A percentile compares a stretch with the other conserved stretches of the same genome.
These are phyloP conservation scores for Penicillium roqueforti DNA, from an alignment of 495 filamentous ascomycete genomes.

Conservation along the genomic window DNA sequence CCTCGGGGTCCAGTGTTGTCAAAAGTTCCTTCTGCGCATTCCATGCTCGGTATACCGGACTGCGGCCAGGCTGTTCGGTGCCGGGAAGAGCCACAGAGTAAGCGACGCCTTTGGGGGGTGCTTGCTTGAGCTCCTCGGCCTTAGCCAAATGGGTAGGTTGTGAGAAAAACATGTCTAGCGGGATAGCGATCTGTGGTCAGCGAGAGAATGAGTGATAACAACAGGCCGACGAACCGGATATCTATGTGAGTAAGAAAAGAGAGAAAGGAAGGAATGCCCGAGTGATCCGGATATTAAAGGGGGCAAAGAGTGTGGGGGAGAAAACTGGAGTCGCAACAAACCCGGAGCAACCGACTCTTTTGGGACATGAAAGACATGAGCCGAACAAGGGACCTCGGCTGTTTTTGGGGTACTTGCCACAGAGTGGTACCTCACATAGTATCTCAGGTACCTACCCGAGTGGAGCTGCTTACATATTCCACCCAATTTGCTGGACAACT, in stretches of 20 bases:
- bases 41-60: conserved; percentile 79
- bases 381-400: conserved; percentile 10
- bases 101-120: conserved; percentile 43
- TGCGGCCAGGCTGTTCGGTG: conserved; percentile 67
- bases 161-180: conserved; percentile 38
- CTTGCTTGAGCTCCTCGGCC: conserved; percentile 39
- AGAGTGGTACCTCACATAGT: background rate
- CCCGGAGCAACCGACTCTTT: conserved; percentile 21
- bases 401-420: conserved; percentile 6
- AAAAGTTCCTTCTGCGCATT: conserved; percentile 66
- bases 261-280: background rate
- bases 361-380: conserved; percentile 9
- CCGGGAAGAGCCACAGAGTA: conserved; percentile 66
- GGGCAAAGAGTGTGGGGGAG: conserved; percentile 12
- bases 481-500: conserved; percentile 2
- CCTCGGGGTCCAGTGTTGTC: conserved; percentile 68
- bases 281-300: background rate
- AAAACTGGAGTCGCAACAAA: conserved; percentile 17
- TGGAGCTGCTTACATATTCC: conserved; percentile 13
- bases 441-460: conserved; percentile 12
- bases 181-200: background rate
- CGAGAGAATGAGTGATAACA: conserved; percentile 3
- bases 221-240: conserved; percentile 1
- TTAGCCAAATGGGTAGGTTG: conserved; percentile 38
- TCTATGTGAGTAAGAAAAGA: background rate